Base-by-base conservation (phyloP, 2,329 filamentous ascomycete genomes). In the Ascochyta koolunga region DNA sequence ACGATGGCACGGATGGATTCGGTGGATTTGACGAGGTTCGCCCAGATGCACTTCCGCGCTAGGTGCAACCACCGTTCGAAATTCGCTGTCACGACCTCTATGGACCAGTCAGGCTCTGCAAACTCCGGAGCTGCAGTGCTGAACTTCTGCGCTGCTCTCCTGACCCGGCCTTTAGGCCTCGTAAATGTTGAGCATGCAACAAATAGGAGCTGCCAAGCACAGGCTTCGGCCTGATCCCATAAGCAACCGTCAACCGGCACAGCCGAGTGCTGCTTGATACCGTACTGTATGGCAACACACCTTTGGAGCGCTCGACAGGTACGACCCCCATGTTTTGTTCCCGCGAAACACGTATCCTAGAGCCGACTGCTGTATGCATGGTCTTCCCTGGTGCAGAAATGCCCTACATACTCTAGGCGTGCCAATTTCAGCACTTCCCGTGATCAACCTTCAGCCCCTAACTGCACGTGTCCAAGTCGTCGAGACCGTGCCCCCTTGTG, bases 11-110 rank as follows among this genome's bases (percentile, higher is more conserved):
- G 31, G n/a, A 33, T 33, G 31, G 31, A 33, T 50, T 56, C 55
- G 58, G 54, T 55, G 59, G 54, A 50, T 37, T 54, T 53, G 60
- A 61, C 60, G n/a, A 59, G 59, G 51, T 56, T 54, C 58, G 53
- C 53, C 60, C 55, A 61, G 57, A 49, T 46, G 50, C 38, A 32
- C 46, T 44, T 35, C 46, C 35, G 54, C 62, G 64, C 65, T 65
- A 68, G 48, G 44, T 40, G 27, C 39, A 39, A 40, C 43, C 43
- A 51, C 58, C 49, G 42, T 39, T 55, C 35, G 38, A 52, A 36
- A 15, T 31, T 50, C 36, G 38, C 44, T 50, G 44, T 32, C 41
- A 38, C 22, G 38, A 56, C 55, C 48, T 16, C 45, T 38, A 47
- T 45, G 45, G 47, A 41, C 59, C 62, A 61, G 49, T 60, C 56